Percentiles rank a stretch among this genome's conserved stretches.
Conservation (phyloP, 2,329 filamentous ascomycete species). For the Venturia effusa region DNA sequence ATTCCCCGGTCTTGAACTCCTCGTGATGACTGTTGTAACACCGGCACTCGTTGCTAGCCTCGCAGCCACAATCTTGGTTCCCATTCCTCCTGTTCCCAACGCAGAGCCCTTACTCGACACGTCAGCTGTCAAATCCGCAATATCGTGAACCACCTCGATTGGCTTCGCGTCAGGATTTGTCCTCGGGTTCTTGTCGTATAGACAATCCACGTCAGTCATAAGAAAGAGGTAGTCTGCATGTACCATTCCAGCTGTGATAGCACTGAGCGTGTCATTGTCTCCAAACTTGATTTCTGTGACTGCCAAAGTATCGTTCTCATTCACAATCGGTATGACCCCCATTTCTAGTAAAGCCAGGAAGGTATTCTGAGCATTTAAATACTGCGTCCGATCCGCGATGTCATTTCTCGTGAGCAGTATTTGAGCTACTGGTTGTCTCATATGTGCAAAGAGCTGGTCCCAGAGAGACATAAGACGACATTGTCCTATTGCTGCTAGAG, state of each 20-base stretch:
- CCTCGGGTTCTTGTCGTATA: slow-evolving; percentile 93
- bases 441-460: slow-evolving; percentile 83
- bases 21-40: slow-evolving; percentile 90
- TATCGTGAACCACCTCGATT: slow-evolving; percentile 88
- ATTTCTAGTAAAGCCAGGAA: slow-evolving; percentile 82
- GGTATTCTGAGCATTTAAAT: slow-evolving; percentile 93
- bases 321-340: slow-evolving; percentile 96
- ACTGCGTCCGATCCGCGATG: slow-evolving; percentile 91
- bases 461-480: slow-evolving; percentile 90
- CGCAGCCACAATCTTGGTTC: slow-evolving; percentile 91
- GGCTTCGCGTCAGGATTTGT: slow-evolving; percentile 74
- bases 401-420: slow-evolving; percentile 91
- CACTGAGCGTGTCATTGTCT: slow-evolving; percentile 94
- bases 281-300: slow-evolving; percentile 99
- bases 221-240: slow-evolving; percentile 93
- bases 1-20: slow-evolving; percentile 86
- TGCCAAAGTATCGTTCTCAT: slow-evolving; percentile 94
- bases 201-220: slow-evolving; percentile 97
- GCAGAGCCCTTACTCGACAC: slow-evolving; percentile 83
- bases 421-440: slow-evolving; percentile 85
- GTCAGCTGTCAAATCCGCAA: slow-evolving; percentile 70
- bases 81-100: slow-evolving; percentile 92
- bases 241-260: slow-evolving; percentile 94
- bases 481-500: slow-evolving; percentile 90
- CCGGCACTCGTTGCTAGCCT: slow-evolving; percentile 86